Conservation (phyloP, 2,329 filamentous ascomycete genomes). For the Neopestalotiopsis sp. region DNA sequence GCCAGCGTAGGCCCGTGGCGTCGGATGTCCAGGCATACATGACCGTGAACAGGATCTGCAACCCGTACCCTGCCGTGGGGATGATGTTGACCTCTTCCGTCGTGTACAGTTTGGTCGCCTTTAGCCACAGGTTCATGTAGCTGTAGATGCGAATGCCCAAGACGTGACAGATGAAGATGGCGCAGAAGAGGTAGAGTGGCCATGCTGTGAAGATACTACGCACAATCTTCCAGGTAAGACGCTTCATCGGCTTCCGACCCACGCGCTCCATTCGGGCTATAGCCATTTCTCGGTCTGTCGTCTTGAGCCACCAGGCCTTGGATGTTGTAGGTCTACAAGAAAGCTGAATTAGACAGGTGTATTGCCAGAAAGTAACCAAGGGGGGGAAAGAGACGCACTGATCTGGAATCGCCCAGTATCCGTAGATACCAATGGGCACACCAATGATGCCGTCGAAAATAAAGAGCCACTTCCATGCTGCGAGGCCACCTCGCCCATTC, state of each 20-base stretch:
- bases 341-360: neutral
- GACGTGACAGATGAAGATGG: constrained; percentile 37
- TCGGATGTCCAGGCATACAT: constrained; percentile 59
- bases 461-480: constrained; percentile 53
- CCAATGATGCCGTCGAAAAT: constrained; percentile 43
- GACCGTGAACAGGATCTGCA: constrained; percentile 54
- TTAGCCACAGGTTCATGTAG: constrained; percentile 41
- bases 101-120: constrained; percentile 36
- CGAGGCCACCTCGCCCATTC: constrained; percentile 40
- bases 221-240: constrained; percentile 34
- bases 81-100: constrained; percentile 56
- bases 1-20: constrained; percentile 56
- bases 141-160: constrained; percentile 42
- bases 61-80: constrained; percentile 45
- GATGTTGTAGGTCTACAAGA: constrained; percentile 29
- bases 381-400: constrained; percentile 10
- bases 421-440: constrained; percentile 22
- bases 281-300: constrained; percentile 33
- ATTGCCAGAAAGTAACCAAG: neutral
- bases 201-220: constrained; percentile 35
- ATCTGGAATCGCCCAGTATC: constrained; percentile 39
- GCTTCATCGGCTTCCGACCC: constrained; percentile 36
- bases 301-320: constrained; percentile 28
- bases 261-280: constrained; percentile 24
- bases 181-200: constrained; percentile 39